Conservation (phyloP, 1,284 basidiomycete species). For the Malassezia sympodialis region DNA sequence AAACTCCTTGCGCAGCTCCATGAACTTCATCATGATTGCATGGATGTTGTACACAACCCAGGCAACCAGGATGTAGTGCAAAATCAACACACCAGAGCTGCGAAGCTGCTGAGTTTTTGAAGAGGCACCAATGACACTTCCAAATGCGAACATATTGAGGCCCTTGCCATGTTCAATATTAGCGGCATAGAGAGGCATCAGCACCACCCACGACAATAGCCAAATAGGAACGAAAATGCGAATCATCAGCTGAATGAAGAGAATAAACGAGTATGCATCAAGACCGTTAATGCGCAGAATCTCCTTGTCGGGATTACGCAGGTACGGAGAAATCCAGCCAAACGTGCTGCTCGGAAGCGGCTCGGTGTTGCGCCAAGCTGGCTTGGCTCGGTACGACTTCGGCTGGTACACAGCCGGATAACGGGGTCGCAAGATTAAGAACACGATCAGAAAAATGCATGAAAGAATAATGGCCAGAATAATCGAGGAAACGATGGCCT, state of each 20-base stretch:
- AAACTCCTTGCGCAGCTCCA: conserved; percentile 71
- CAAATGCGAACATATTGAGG: conserved; percentile 68
- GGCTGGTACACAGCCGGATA: conserved; percentile 50
- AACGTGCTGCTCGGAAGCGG: conserved; percentile 47
- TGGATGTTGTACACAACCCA: conserved; percentile 77
- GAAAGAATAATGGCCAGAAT: conserved; percentile 42
- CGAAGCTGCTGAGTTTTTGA: conserved; percentile 31
- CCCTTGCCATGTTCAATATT: conserved; percentile 47
- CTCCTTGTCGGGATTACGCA: conserved; percentile 39
- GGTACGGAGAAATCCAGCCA: conserved; percentile 48
- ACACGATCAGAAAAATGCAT: conserved; percentile 40
- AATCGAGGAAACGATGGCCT: conserved; percentile 44
- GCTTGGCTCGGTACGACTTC: conserved; percentile 42
- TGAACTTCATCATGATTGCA: conserved; percentile 68
- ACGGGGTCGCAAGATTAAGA: conserved; percentile 47
- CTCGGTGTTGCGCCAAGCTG: conserved; percentile 39
- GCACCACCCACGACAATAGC: conserved; percentile 49
- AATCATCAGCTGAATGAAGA: conserved; percentile 69
- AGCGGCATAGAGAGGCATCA: conserved; percentile 56
- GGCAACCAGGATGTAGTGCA: conserved; percentile 46
- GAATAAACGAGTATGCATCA: conserved; percentile 87
- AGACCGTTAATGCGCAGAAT: conserved; percentile 61
- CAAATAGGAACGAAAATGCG: conserved; percentile 67
- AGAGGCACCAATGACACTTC: conserved; percentile 53
- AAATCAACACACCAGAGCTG: conserved; percentile 30